Percentiles rank a stretch among this genome's conserved stretches.
Evolutionary conservation across 768 basidiomycete species (phyloP).

Genomic region (Exidia glandulosa): DNA sequence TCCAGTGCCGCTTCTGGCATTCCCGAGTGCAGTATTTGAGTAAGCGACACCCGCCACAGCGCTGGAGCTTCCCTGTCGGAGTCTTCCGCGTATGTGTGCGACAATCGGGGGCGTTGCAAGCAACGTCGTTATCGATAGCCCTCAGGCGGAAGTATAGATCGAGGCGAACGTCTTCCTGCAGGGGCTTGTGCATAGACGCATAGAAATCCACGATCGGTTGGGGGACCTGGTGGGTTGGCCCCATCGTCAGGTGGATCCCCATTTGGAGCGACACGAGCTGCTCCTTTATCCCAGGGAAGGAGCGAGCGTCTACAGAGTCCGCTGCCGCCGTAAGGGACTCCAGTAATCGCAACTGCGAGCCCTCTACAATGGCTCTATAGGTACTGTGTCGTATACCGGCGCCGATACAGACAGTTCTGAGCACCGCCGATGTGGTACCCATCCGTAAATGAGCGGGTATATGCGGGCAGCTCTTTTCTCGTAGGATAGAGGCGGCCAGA

Average conservation of each 20-base stretch:
- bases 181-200: background rate
- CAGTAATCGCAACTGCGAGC: too few relatives aligned
- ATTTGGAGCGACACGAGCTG: too few relatives aligned
- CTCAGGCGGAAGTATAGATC: background rate
- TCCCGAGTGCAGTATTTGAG: conserved; percentile 19
- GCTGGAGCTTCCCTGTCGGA: conserved; percentile 21
- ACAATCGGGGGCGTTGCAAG: background rate
- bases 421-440: background rate
- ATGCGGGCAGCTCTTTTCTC: too few relatives aligned
- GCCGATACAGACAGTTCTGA: too few relatives aligned
- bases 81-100: background rate
- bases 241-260: too few relatives aligned
- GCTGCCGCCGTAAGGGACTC: too few relatives aligned
- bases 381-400: too few relatives aligned
- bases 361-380: too few relatives aligned
- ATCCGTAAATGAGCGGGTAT: too few relatives aligned
- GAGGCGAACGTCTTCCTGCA: too few relatives aligned
- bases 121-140: background rate
- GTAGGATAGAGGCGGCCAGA: background rate
- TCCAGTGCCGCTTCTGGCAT: conserved; percentile 24
- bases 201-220: background rate
- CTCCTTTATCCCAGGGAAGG: too few relatives aligned
- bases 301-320: too few relatives aligned
- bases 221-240: background rate
- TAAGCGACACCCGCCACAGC: conserved; percentile 27